phyloP scores from a whole-genome alignment of 352 stramenopile genomes.

The Globisporangium nunn region DNA sequence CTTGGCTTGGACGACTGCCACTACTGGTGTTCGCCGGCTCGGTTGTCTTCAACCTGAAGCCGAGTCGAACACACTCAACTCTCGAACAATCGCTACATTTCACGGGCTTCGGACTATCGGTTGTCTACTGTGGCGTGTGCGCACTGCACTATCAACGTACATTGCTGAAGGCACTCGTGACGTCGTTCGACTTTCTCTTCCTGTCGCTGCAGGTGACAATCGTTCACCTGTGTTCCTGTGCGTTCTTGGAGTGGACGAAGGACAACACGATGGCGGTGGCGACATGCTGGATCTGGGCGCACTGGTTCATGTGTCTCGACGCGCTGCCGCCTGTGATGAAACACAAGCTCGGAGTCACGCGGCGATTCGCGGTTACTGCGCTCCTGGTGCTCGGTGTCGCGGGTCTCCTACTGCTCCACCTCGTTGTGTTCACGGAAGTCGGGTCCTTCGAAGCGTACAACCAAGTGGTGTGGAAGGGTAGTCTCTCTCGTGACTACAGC shows the following conservation, averaged over 20 bases:
- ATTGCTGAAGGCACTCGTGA: conserved; percentile 8
- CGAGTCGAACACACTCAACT: not conserved
- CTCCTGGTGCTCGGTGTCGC: conserved; percentile 4
- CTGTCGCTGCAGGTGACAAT: conserved; percentile 20
- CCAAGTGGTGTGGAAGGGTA: conserved; percentile 9
- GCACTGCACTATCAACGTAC: conserved; percentile 9
- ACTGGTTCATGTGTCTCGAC: conserved; percentile 20
- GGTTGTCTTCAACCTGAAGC: not conserved
- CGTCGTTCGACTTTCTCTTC: conserved; percentile 30
- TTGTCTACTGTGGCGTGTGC: conserved; percentile 1
- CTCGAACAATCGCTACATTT: not conserved
- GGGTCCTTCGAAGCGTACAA: conserved; percentile 14
- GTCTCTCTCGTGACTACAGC: not conserved
- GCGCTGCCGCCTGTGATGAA: conserved; percentile 17
- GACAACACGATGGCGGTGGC: not conserved
- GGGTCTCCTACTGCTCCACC: conserved; percentile 1
- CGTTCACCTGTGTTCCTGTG: conserved; percentile 14
- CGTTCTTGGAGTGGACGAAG: conserved; percentile 19
- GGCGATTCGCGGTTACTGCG: conserved; percentile 1
- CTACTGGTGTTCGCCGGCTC: not conserved
- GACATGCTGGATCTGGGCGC: conserved; percentile 19
- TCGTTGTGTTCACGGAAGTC: not conserved
- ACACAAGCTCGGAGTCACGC: conserved; percentile 8
- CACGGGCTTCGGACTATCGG: not conserved
- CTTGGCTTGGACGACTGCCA: not conserved